These are phyloP conservation scores for Smithsoniella earleae DNA, from an alignment of 163 green algal species.

Conservation along the genomic window DNA sequence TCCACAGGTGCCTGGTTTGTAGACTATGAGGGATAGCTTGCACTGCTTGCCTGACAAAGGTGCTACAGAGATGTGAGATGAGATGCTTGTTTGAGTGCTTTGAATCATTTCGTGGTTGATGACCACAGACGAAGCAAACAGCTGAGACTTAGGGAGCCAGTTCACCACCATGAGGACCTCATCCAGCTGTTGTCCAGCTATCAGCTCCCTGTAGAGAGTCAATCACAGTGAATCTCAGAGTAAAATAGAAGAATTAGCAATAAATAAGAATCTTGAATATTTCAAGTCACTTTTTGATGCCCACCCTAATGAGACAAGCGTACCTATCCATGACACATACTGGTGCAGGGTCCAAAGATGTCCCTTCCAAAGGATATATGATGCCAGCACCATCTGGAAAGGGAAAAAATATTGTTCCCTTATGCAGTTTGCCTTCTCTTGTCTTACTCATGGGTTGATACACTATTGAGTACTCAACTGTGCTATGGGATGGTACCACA, in stretches of 20 bases:
- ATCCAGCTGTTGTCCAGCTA: too few species aligned
- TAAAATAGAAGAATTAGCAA: too few species aligned
- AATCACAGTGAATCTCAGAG: too few species aligned
- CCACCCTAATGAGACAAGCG: too few species aligned
- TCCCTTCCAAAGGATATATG: conserved; percentile 52
- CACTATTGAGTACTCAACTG: conserved; percentile 53
- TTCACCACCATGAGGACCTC: conserved; percentile 58
- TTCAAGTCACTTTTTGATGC: too few species aligned
- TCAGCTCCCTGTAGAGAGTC: too few species aligned
- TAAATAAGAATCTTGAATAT: too few species aligned
- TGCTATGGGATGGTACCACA: conserved; percentile 42
- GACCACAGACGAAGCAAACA: conserved; percentile 45
- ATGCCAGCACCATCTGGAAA: conserved; percentile 65
- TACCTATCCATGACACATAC: too few species aligned
- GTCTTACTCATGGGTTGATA: conserved; percentile 64
- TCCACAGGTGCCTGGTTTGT: conserved; percentile 46
- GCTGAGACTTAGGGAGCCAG: conserved; percentile 65
- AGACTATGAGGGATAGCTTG: conserved; percentile 51
- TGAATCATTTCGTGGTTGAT: conserved; percentile 42
- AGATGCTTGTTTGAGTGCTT: conserved; percentile 25
- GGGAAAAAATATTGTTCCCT: conserved; percentile 69
- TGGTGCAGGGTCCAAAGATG: conserved; percentile 31
- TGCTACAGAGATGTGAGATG: conserved; percentile 53
- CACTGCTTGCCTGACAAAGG: conserved; percentile 52
- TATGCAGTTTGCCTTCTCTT: conserved; percentile 43